Percentiles rank a stretch among this genome's conserved stretches.
Conservation (phyloP, 2,329 filamentous ascomycete species). For the Alternaria incomplexa region DNA sequence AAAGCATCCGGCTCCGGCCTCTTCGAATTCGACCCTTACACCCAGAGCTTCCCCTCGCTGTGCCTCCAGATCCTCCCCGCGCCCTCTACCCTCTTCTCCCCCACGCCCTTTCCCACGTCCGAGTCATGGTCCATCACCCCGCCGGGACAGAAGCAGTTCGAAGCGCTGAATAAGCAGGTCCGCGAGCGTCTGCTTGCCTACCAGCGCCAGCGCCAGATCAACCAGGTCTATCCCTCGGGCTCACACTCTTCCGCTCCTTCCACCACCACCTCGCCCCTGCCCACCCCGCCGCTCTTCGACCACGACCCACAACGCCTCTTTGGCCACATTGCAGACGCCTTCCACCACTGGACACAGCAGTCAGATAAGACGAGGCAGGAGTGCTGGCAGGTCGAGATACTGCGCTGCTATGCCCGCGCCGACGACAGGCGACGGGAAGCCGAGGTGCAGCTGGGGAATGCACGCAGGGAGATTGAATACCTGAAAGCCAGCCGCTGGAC, state of each 20-base stretch:
- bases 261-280: constrained; percentile 42
- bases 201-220: constrained; percentile 44
- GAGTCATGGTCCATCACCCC: constrained; percentile 82
- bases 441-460: constrained; percentile 47
- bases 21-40: constrained; percentile 82
- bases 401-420: constrained; percentile 53
- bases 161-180: constrained; percentile 72
- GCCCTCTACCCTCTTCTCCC: constrained; percentile 81
- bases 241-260: constrained; percentile 34
- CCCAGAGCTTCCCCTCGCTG: constrained; percentile 84
- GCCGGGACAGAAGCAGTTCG: constrained; percentile 74
- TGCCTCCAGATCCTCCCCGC: constrained; percentile 81
- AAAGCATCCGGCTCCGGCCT: constrained; percentile 54
- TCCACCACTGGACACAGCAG: constrained; percentile 75
- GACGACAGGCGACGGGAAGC: constrained; percentile 47
- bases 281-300: constrained; percentile 53
- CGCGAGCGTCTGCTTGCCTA: constrained; percentile 64
- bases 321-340: constrained; percentile 79
- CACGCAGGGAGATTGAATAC: constrained; percentile 51
- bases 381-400: constrained; percentile 55
- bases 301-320: constrained; percentile 72
- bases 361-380: constrained; percentile 54
- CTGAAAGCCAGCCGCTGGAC: constrained; percentile 44
- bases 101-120: constrained; percentile 76
- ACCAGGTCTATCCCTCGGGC: constrained; percentile 40